Conservation (phyloP, 2,329 filamentous ascomycete species). For the Arthrobotrys entomopaga region DNA sequence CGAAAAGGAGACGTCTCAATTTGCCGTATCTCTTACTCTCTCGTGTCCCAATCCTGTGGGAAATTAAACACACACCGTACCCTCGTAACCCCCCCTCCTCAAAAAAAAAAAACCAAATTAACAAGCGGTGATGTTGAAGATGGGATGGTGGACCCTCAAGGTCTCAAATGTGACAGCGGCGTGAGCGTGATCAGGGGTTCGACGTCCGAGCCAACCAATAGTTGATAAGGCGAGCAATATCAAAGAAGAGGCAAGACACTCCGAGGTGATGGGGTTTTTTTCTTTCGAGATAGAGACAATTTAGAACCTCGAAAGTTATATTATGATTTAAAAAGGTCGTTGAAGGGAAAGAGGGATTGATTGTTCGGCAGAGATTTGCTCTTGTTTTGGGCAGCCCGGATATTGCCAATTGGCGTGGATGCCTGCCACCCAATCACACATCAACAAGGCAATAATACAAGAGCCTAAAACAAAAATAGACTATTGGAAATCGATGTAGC, state of each 20-base stretch:
- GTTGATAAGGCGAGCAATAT: conserved; percentile 48
- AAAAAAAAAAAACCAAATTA: conserved; percentile 32
- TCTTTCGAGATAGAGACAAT: conserved; percentile 43
- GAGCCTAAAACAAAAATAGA: conserved; percentile 35
- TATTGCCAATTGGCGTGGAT: conserved; percentile 50
- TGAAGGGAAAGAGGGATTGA: conserved; percentile 32
- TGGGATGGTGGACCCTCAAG: conserved; percentile 45
- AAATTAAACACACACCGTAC: conserved; percentile 53
- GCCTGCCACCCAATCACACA: conserved; percentile 55
- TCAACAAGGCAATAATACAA: conserved; percentile 43
- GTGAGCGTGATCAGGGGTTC: conserved; percentile 47
- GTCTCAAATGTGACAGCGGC: conserved; percentile 55
- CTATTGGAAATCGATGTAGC: conserved; percentile 7
- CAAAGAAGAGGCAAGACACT: conserved; percentile 37
- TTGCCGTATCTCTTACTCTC: conserved; percentile 46
- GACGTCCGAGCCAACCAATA: conserved; percentile 52
- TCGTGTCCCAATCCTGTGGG: conserved; percentile 49
- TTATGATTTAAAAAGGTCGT: conserved; percentile 17
- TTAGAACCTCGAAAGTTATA: conserved; percentile 15
- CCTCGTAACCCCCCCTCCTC: conserved; percentile 15
- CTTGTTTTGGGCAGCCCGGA: conserved; percentile 48
- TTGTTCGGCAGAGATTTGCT: conserved; percentile 41
- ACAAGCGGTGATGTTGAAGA: conserved; percentile 42
- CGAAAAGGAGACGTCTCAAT: conserved; percentile 51
- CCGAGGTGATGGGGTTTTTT: conserved; percentile 21